Percentiles rank a stretch among this genome's conserved stretches.
These are phyloP conservation scores for Coniochaeta ligniaria DNA, from an alignment of 2,329 filamentous ascomycete genomes.

Conservation along the genomic window DNA sequence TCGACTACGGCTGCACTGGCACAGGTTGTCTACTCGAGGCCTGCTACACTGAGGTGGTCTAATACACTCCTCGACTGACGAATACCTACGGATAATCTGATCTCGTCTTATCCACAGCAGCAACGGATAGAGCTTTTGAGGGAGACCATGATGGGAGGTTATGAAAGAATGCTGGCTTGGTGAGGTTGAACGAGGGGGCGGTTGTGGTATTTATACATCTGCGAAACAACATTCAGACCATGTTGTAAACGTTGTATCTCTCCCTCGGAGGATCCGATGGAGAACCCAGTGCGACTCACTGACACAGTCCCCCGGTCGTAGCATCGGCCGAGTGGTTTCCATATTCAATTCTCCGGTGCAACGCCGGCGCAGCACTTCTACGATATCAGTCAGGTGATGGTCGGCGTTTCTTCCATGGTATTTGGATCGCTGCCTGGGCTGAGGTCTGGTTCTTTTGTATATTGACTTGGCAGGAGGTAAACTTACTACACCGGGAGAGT, in stretches of 20 bases:
- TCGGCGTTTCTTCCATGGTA: not conserved
- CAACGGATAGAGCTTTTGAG: not conserved
- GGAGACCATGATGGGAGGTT: not conserved
- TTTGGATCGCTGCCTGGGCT: slow-evolving; percentile 6
- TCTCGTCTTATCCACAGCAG: not conserved
- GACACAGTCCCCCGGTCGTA: not conserved
- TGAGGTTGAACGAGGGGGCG: not conserved
- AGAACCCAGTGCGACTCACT: not conserved
- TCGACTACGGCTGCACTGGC: no score
- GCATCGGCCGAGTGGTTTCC: not conserved
- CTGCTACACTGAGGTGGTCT: not conserved
- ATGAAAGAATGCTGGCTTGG: not conserved
- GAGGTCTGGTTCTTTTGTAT: slow-evolving; percentile 5
- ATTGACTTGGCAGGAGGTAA: not conserved
- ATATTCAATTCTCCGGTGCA: not conserved
- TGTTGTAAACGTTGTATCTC: not conserved
- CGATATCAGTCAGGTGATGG: not conserved
- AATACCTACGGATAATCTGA: not conserved
- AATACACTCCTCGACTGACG: not conserved
- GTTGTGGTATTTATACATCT: not conserved
- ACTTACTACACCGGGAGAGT: not conserved
- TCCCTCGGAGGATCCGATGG: not conserved
- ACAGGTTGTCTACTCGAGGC: not conserved
- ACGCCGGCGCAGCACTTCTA: not conserved
- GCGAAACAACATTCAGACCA: not conserved